Percentiles rank a stretch among this genome's conserved stretches.
phyloP scores from a whole-genome alignment of 2,329 filamentous ascomycete species.

The Fusarium praegraminearum region DNA sequence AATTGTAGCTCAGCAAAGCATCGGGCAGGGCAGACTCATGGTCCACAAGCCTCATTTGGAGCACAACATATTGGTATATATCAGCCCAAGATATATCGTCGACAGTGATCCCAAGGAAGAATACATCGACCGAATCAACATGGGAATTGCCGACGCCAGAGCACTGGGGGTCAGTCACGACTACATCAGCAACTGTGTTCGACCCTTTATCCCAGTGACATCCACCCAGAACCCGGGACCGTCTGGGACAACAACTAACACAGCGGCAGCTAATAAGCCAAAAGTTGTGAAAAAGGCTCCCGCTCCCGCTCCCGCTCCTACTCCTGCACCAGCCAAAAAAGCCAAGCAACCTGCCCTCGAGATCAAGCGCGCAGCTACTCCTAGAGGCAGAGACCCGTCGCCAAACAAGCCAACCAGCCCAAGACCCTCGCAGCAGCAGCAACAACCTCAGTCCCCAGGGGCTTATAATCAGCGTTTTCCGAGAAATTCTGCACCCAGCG shows the following conservation, averaged over 20 bases:
- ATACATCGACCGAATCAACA: slow-evolving; percentile 57
- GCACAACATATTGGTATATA: slow-evolving; percentile 55
- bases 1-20: slow-evolving; percentile 37
- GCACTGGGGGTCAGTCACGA: slow-evolving; percentile 52
- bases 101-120: slow-evolving; percentile 55
- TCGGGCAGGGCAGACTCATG: slow-evolving; percentile 27
- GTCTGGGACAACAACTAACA: slow-evolving; percentile 1
- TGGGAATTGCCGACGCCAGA: slow-evolving; percentile 53
- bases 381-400: slow-evolving; percentile 42
- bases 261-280: slow-evolving; percentile 22
- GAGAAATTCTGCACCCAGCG: slow-evolving; percentile 13
- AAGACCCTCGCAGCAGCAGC: slow-evolving; percentile 6
- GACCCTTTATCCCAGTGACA: slow-evolving; percentile 52
- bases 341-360: slow-evolving; percentile 32
- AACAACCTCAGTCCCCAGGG: slow-evolving; percentile 9
- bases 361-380: slow-evolving; percentile 29
- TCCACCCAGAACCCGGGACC: slow-evolving; percentile 23
- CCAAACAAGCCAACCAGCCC: slow-evolving; percentile 33
- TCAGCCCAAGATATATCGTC: slow-evolving; percentile 51
- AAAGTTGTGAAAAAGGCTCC: slow-evolving; percentile 36
- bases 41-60: slow-evolving; percentile 45
- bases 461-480: slow-evolving; percentile 8
- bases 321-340: slow-evolving; percentile 25
- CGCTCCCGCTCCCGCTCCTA: background rate
- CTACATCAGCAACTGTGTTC: slow-evolving; percentile 54